phyloP scores from a whole-genome alignment of 2,329 filamentous ascomycete species.

The Sclerotinia minor region DNA sequence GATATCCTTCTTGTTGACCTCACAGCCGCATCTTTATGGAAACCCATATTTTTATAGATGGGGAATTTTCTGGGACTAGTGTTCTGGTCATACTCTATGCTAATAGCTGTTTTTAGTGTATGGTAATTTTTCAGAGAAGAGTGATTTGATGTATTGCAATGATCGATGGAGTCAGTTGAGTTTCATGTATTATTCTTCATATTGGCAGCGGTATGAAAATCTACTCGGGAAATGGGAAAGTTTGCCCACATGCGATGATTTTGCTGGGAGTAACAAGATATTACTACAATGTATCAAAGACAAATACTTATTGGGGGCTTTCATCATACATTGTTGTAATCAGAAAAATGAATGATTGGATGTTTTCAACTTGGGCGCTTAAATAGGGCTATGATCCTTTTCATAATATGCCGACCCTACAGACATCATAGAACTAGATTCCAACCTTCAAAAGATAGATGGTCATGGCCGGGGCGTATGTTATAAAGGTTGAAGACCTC shows the following conservation, averaged over 20 bases:
- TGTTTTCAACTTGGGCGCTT: constrained; percentile 7
- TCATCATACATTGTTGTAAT: not conserved
- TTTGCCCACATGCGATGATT: not conserved
- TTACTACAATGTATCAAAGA: not conserved
- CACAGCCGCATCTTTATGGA: constrained; percentile 13
- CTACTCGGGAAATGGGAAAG: not conserved
- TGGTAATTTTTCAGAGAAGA: too few species aligned
- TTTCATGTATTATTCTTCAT: not conserved
- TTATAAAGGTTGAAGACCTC: constrained; percentile 9
- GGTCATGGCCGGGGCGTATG: not conserved
- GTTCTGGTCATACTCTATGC: not conserved
- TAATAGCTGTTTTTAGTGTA: too few species aligned
- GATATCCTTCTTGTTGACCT: not conserved
- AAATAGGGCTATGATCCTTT: constrained; percentile 16
- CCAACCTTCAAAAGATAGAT: not conserved
- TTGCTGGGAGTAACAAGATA: not conserved
- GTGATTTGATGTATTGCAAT: not conserved
- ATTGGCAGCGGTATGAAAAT: not conserved
- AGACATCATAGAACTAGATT: not conserved
- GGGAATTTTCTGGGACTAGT: not conserved
- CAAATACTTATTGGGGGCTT: not conserved
- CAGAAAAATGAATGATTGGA: not conserved
- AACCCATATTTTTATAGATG: not conserved
- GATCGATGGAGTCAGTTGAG: not conserved
- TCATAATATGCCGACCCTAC: not conserved